Percentiles rank a stretch among this genome's conserved stretches.
These are phyloP conservation scores for Ceratocystis papillata DNA, from an alignment of 2,329 filamentous ascomycete genomes.

Conservation along the genomic window DNA sequence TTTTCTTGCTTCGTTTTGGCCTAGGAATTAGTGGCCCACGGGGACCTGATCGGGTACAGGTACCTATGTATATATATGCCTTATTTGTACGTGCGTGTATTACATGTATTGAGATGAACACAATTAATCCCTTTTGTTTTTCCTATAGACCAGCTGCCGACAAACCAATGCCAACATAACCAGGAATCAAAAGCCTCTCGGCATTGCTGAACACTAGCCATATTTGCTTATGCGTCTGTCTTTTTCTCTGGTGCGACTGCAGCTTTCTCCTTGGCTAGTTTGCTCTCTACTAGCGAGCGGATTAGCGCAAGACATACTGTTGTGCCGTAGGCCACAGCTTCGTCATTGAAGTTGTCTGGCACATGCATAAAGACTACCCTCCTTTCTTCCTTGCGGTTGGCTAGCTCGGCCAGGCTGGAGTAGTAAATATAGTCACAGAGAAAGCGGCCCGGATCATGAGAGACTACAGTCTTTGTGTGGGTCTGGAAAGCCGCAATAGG, in stretches of 20 bases:
- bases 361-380: constrained; percentile 64
- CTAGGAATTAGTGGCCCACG: neutral
- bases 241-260: neutral
- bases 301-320: constrained; percentile 46
- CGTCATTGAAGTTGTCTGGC: constrained; percentile 46
- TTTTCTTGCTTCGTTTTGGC: neutral
- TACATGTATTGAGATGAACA: neutral
- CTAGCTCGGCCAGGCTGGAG: constrained; percentile 51
- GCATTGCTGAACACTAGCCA: no score
- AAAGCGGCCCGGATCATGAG: constrained; percentile 60
- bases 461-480: constrained; percentile 44
- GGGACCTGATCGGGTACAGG: neutral
- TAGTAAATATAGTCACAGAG: constrained; percentile 73
- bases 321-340: constrained; percentile 39
- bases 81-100: neutral
- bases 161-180: no score
- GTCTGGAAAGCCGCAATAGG: constrained; percentile 28
- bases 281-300: constrained; percentile 45
- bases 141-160: no score
- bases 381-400: constrained; percentile 37
- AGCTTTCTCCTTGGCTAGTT: constrained; percentile 28
- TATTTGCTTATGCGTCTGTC: no score
- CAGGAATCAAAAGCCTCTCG: no score
- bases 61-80: neutral
- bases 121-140: neutral